Percentiles rank a stretch among this genome's conserved stretches.
phyloP scores from a whole-genome alignment of 225 moss, liverwort and hornwort species.

The Bryoerythrophyllum caledonicum region DNA sequence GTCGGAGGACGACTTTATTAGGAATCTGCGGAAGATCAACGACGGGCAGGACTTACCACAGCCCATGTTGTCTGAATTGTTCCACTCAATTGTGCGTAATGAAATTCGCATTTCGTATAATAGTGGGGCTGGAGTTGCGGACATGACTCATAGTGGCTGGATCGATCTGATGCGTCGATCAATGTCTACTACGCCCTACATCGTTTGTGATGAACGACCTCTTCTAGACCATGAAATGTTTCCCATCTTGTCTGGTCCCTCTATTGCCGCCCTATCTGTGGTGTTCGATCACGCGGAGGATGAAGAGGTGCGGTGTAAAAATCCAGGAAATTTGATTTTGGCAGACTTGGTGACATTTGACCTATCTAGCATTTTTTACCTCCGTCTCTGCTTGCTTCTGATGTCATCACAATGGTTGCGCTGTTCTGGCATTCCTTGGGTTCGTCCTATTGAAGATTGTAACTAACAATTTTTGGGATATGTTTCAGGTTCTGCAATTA shows the following conservation, averaged over 20 bases:
- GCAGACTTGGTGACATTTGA: not conserved
- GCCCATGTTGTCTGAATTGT: constrained; percentile 81
- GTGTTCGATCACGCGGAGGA: constrained; percentile 99
- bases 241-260: constrained; percentile 92
- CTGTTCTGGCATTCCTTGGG: not conserved
- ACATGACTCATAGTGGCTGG: constrained; percentile 99
- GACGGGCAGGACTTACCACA: constrained; percentile 88
- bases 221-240: constrained; percentile 98
- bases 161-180: constrained; percentile 95
- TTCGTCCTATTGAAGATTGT: constrained; percentile 5
- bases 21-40: constrained; percentile 90
- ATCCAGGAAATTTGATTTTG: not conserved
- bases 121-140: constrained; percentile 83
- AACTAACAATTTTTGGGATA: constrained; percentile 15
- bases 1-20: constrained; percentile 95
- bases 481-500: constrained; percentile 65
- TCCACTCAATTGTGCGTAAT: constrained; percentile 80
- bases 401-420: constrained; percentile 1
- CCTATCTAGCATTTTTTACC: not conserved
- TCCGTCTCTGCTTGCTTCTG: constrained; percentile 16
- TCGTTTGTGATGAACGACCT: constrained; percentile 80
- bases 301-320: constrained; percentile 66
- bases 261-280: constrained; percentile 98
- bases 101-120: constrained; percentile 92
- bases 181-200: constrained; percentile 66